These are phyloP conservation scores for Selaginella tamariscina DNA, from an alignment of 75 land plant species.

Conservation along the genomic window DNA sequence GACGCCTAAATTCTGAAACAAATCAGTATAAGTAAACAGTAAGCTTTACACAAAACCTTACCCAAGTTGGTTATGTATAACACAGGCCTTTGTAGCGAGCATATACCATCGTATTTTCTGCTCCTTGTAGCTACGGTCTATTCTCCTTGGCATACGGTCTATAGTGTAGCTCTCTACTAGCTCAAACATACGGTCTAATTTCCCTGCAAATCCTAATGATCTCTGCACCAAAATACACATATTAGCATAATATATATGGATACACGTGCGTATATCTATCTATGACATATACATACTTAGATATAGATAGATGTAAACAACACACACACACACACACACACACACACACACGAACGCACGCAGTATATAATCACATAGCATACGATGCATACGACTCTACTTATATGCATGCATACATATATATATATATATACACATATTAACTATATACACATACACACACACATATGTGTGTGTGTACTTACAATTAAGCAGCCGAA, in stretches of 20 bases:
- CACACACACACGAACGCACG: neutral
- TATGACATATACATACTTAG: no score
- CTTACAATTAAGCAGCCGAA: neutral
- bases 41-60: neutral
- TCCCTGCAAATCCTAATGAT: neutral
- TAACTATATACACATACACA: no score
- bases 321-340: no score
- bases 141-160: neutral
- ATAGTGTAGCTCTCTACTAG: neutral
- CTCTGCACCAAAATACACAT: no score
- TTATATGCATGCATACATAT: no score
- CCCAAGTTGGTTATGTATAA: neutral
- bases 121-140: neutral
- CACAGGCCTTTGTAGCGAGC: neutral
- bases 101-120: neutral
- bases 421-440: no score
- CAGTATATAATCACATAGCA: no score
- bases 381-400: no score
- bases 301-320: neutral
- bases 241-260: no score
- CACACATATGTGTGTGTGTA: neutral
- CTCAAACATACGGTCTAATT: constrained; percentile 1
- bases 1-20: neutral
- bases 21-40: neutral
- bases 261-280: no score